phyloP scores from a whole-genome alignment of 108 stramenopile species.

The Fragilariopsis cylindrus region DNA sequence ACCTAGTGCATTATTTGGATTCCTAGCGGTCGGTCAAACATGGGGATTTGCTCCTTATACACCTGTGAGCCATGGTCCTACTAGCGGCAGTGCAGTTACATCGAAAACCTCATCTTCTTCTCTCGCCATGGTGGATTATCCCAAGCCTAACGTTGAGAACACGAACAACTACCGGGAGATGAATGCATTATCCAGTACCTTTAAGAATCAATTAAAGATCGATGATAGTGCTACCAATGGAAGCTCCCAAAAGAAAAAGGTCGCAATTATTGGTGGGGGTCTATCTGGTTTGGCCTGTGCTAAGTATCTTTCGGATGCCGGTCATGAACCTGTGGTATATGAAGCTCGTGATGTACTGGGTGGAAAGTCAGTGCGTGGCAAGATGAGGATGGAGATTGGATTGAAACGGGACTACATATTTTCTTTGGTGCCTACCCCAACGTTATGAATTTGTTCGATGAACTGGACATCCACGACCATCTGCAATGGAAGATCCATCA shows the following conservation, averaged over 20 bases:
- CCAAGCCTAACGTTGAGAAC: conserved; percentile 91
- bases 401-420: conserved; percentile 95
- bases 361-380: conserved; percentile 94
- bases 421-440: conserved; percentile 99
- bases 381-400: conserved; percentile 91
- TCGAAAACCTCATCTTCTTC: conserved; percentile 4
- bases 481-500: conserved; percentile 98
- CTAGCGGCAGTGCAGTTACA: neutral
- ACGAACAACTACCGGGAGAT: conserved; percentile 86
- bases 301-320: conserved; percentile 92
- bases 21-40: neutral
- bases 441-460: conserved; percentile 92
- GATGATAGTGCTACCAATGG: neutral
- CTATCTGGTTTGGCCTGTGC: conserved; percentile 92
- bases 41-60: conserved; percentile 44
- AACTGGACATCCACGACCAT: conserved; percentile 93
- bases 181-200: conserved; percentile 66
- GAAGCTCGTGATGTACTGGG: conserved; percentile 87
- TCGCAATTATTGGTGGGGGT: conserved; percentile 93
- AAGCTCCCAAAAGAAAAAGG: conserved; percentile 54
- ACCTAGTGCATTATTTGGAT: neutral
- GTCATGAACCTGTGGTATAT: conserved; percentile 85
- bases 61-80: conserved; percentile 3
- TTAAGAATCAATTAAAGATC: conserved; percentile 49
- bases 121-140: conserved; percentile 79